These are phyloP conservation scores for Citrus sinensis DNA, from an alignment of 345 rosid genomes.

Conservation along the genomic window DNA sequence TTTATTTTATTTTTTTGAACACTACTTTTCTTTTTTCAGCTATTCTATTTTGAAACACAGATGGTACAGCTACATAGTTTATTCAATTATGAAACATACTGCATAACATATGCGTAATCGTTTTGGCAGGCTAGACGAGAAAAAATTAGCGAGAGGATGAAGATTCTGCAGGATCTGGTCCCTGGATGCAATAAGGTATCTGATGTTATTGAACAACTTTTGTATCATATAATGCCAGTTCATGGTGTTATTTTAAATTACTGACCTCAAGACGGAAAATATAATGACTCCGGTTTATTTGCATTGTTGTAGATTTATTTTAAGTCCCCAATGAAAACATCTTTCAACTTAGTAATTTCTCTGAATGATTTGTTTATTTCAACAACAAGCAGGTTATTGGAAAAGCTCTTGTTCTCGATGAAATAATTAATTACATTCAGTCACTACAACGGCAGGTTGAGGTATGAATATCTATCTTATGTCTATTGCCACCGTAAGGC, in stretches of 20 bases:
- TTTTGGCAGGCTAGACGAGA: conserved; percentile 89
- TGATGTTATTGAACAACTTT: not conserved
- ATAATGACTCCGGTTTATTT: not conserved
- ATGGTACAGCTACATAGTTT: not conserved
- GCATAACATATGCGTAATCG: not conserved
- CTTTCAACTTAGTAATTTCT: not conserved
- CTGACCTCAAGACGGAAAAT: not conserved
- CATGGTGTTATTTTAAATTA: not conserved
- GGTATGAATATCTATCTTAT: conserved; percentile 38
- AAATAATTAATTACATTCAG: conserved; percentile 94
- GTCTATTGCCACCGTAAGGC: not conserved
- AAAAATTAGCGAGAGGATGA: conserved; percentile 94
- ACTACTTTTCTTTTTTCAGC: not conserved
- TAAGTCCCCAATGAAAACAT: not conserved
- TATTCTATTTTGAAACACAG: not conserved
- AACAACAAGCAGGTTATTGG: conserved; percentile 68
- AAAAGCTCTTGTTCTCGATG: conserved; percentile 96
- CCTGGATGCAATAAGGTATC: conserved; percentile 94
- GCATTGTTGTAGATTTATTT: not conserved
- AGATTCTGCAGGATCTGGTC: conserved; percentile 89
- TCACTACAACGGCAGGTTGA: conserved; percentile 92
- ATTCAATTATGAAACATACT: not conserved
- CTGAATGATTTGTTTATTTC: not conserved
- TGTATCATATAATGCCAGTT: not conserved
- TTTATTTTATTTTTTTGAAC: not conserved